Evolutionary conservation across 1,139 yeast genomes (phyloP), one percentile per base, ranked within the genome.

Genomic region (Zygoascus sp.): DNA sequence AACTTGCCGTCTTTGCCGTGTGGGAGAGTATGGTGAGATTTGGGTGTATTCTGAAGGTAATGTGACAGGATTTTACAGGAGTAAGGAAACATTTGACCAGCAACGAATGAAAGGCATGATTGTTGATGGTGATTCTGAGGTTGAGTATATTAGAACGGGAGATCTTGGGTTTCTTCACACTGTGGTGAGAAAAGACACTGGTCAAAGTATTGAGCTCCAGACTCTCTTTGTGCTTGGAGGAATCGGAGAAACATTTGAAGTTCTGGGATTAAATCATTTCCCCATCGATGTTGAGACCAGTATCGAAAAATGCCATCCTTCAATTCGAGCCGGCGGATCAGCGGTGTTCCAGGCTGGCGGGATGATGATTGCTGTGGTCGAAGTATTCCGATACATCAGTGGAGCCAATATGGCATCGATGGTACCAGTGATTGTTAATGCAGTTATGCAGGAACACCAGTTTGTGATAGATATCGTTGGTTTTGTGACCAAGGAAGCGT

Each of bases 1-100:
- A 62, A 92, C 97, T 0, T 67, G 78, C 43, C 69, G 71, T 45
- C 69, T 89, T 15, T 92, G 98, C 64, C 79, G 77, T 51, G 83
- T 82, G 49, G 97, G 97, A n/a, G 98, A 94, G 63, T 83, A 81
- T 63, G 99, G 99, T 34, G 98, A 92, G 67, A 89, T 92, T 40
- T 92, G 98, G 98, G 94, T 92, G 2, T 79, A 85, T 52, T 84
- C 96, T 1, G 96, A 89, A 56, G 95, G 92, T 1, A 88, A 83
- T 57, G 81, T 81, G 32, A 64, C 72, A 7, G 77, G 79, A 3
- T 83, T 83, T 61, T 78, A 81, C 43, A 52, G 42, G 44, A 59
- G 34, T 44, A 66, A 49, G 51, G 76, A 69, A 47, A 58, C 64
- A 23, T 68, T 74, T 48, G 69, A 70, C 25, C 60, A 69, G 5